Evolutionary conservation across 2,329 filamentous ascomycete species (phyloP), one percentile per base, ranked within the genome.

Genomic region (Penicillium concentricum): DNA sequence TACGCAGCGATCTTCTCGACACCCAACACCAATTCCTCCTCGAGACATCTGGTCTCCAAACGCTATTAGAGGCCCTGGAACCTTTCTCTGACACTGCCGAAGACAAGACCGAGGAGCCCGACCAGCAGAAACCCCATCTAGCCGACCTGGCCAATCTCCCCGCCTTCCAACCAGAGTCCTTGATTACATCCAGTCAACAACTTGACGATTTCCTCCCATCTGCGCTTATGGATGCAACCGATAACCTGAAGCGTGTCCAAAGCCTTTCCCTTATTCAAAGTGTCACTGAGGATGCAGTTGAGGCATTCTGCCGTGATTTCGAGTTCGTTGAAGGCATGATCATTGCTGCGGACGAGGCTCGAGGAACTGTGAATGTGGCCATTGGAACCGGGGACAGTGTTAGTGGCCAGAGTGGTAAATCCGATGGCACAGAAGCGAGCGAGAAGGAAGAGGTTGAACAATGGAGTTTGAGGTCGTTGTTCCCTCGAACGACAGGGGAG

Each of bases 191-290:
- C 2, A 90, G 90, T 66, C 90, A 92, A 66, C 83, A 82, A 39
- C 80, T 99, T 7, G 94, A 99, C 69, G 87, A 91, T 59, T 99
- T 97, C 76, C 79, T 99, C 24, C 92, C 94, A 0, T 95, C 91
- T 1, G 94, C 93, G 3, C 81, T 96, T 30, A 93, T 97, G 81
- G 94, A 99, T 71, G 92, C 92, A 3, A 86, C 90, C 65, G 89
- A 94, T 49, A 90, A 91, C 58, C 74, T 97, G 26, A 88, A 87
- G 61, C 80, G 84, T 41, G 76, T 99, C 1, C 86, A 89, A 60
- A 89, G 90, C 67, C 84, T 89, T 1, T 81, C 81, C 12, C 77
- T 96, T 56, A 88, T 89, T 15, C 84, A 90, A 46, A 81, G 87
- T 45, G 84, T 96, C 47, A 94, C 91, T 0, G 90, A 95, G 66